Conservation (phyloP, 208 protist species). For the Vickermania ingenoplastis region DNA sequence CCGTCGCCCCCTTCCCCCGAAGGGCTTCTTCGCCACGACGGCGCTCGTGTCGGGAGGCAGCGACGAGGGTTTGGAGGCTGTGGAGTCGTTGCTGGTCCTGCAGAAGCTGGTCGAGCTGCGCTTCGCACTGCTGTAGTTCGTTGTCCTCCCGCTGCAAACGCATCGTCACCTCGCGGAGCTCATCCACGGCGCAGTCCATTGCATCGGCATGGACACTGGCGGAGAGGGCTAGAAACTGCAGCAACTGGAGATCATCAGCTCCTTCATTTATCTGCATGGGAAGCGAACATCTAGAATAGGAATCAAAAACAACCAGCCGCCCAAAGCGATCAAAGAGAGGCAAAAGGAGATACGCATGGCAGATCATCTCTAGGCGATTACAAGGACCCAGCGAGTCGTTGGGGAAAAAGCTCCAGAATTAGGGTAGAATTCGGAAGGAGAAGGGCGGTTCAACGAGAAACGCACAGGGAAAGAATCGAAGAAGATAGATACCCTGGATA, state of each 20-base stretch:
- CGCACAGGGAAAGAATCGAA: no score
- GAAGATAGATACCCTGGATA: no score
- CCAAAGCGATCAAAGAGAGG: conserved; percentile 4
- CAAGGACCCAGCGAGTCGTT: no score
- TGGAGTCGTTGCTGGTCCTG: conserved; percentile 38
- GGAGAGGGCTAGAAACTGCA: conserved; percentile 60
- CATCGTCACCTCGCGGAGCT: conserved; percentile 27
- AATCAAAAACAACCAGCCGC: neutral
- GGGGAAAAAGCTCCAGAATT: no score
- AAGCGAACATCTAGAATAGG: neutral
- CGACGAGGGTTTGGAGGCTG: conserved; percentile 21
- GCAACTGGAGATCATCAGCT: conserved; percentile 26
- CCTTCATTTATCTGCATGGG: neutral
- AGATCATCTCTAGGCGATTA: neutral
- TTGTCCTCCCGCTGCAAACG: conserved; percentile 50
- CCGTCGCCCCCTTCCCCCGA: neutral
- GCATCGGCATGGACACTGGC: conserved; percentile 66
- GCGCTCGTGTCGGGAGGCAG: conserved; percentile 17
- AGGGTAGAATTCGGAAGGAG: no score
- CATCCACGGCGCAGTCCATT: conserved; percentile 43
- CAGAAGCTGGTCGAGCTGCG: conserved; percentile 24
- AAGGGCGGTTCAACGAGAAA: no score
- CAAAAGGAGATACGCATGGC: neutral
- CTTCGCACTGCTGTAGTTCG: conserved; percentile 29
- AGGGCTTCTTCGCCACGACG: conserved; percentile 6